Evolutionary conservation across 1,284 basidiomycete genomes (phyloP), one percentile per base, ranked within the genome.

Genomic region (Exsudoporus floridanus): DNA sequence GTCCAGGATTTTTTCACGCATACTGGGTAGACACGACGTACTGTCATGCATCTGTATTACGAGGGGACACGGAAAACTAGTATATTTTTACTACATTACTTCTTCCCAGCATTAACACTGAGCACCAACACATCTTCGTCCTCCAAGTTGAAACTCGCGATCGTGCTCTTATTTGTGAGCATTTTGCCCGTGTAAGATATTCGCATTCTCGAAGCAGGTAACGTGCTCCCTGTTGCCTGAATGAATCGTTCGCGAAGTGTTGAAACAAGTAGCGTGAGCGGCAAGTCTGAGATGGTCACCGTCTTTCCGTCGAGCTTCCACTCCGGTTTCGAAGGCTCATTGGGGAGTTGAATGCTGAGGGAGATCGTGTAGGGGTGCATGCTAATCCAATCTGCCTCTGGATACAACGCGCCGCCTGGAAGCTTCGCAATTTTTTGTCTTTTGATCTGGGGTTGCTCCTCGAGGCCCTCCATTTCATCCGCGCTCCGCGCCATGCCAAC

Each of bases 361-460:
- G 87, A 85, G 62, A 97, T 91, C 9, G 94, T 88, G 60, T 94
- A 86, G 33, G 92, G 91, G 70, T 97, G 92, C 78, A 92, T 83
- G 45, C 77, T 78, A 61, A 92, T 83, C 94, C 94, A 97, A 68
- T 94, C 90, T 52, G 83, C 77, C 64, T 93, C 92, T 5, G 90
- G 80, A 69, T 91, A 94, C 54, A 88, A 73, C 54, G 85, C 83
- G 2, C 90, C 90, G 35, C 85, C 88, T 3, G 88, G 88, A 40
- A 92, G 73, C 69, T 92, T 93, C 30, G 86, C 86, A 18, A 94
- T 82, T 54, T 83, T 84, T 64, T 90, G 88, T 48, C 91, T 79
- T 73, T 95, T 97, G 46, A 92, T 83, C 13, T 86, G 84, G 7
- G 88, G 88, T 14, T 81, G 70, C 39, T 84, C 84, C 34, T 82